Conservation (phyloP, 2,329 filamentous ascomycete genomes). For the Paracoccidioides brasiliensis region DNA sequence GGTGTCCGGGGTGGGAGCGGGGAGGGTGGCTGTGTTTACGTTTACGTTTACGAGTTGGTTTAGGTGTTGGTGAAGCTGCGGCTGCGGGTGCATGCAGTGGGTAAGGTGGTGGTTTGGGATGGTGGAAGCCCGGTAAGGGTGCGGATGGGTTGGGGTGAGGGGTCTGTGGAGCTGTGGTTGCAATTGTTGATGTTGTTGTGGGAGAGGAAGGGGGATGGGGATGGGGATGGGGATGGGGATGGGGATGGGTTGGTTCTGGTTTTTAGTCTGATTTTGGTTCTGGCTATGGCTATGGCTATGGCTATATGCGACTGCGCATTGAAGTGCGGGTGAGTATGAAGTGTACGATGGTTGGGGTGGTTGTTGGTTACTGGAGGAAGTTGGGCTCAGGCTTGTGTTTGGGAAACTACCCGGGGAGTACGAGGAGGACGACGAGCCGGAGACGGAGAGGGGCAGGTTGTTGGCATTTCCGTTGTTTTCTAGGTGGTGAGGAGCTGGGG, state of each 20-base stretch:
- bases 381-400: neutral
- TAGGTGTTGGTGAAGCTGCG: neutral
- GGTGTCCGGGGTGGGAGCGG: neutral
- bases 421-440: neutral
- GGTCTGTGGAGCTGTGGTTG: neutral
- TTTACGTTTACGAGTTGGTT: neutral
- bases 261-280: conserved; percentile 12
- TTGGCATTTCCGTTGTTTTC: neutral
- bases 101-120: neutral
- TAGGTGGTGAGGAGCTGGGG: neutral
- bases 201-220: neutral
- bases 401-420: neutral
- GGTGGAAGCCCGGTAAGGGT: neutral
- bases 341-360: neutral
- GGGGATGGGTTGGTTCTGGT: neutral
- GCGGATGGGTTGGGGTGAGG: neutral
- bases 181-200: neutral
- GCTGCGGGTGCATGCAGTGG: neutral
- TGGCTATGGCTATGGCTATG: neutral
- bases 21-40: neutral
- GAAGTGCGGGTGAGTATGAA: neutral
- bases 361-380: neutral
- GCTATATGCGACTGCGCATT: neutral
- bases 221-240: neutral
- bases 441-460: neutral